Percentiles rank a stretch among this genome's conserved stretches.
Evolutionary conservation across 2,329 filamentous ascomycete species (phyloP).

Genomic region (Pseudogymnoascus sp.): DNA sequence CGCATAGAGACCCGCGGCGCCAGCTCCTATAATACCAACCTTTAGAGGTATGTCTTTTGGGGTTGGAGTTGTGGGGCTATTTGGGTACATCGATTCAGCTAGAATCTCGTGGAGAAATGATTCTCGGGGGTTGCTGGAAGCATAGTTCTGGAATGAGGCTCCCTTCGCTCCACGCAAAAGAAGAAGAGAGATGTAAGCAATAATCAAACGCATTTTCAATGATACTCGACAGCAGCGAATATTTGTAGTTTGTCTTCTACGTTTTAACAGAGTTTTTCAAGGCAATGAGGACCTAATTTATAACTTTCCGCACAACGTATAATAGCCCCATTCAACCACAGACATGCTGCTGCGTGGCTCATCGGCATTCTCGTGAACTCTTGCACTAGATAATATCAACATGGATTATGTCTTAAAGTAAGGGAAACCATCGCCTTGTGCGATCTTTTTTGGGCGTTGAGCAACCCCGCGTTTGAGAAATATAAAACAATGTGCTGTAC

Average conservation of each 20-base stretch:
- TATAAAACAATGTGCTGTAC: neutral
- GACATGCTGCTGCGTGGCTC: neutral
- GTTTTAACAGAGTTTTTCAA: neutral
- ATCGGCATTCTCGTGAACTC: neutral
- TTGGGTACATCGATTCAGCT: neutral
- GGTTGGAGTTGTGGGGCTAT: neutral
- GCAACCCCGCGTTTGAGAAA: too few relatives aligned
- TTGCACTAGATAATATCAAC: neutral
- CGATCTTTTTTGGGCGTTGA: neutral
- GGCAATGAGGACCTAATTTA: neutral
- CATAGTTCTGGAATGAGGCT: neutral
- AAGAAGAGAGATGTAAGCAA: neutral
- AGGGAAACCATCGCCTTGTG: neutral
- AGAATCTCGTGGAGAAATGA: neutral
- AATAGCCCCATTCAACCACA: neutral
- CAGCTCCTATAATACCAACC: conserved; percentile 33
- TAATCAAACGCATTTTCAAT: neutral
- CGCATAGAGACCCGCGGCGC: conserved; percentile 31
- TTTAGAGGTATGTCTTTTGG: neutral
- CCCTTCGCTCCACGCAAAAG: neutral
- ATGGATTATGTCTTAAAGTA: neutral
- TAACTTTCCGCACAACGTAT: neutral
- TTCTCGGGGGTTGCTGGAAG: neutral
- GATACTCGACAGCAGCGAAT: neutral
- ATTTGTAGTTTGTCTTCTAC: neutral